A percentile compares a stretch with the other conserved stretches of the same genome.
phyloP scores from a whole-genome alignment of 495 filamentous ascomycete genomes.

The Penicillium lividum region DNA sequence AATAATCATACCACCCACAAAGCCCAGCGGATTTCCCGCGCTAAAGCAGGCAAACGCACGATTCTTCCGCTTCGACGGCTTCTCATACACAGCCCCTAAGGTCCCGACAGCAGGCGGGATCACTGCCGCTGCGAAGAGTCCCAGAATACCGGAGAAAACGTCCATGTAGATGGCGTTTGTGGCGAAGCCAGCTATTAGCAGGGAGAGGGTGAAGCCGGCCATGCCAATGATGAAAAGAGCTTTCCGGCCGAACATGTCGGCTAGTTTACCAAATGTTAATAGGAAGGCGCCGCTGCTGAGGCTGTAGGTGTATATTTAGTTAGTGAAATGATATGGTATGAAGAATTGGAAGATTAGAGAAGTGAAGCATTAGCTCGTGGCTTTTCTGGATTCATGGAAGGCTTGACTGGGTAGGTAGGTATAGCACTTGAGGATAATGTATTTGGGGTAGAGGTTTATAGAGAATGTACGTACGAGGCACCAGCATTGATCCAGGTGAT shows the following conservation, averaged over 20 bases:
- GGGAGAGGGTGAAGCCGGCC: constrained; percentile 60
- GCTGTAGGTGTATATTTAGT: constrained; percentile 31
- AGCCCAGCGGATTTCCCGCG: constrained; percentile 69
- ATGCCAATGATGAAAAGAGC: constrained; percentile 66
- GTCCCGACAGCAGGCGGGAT: constrained; percentile 69
- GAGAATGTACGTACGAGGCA: constrained; percentile 46
- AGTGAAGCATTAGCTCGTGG: background rate
- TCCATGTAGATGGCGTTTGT: constrained; percentile 64
- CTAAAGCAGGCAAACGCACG: constrained; percentile 68
- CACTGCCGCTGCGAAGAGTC: constrained; percentile 61
- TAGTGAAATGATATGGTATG: constrained; percentile 5
- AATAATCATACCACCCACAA: constrained; percentile 66
- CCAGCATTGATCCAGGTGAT: constrained; percentile 74
- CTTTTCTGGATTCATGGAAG: background rate
- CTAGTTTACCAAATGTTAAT: constrained; percentile 70
- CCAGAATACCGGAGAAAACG: constrained; percentile 63
- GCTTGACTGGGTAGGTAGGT: background rate
- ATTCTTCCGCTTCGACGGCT: constrained; percentile 64
- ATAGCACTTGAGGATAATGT: background rate
- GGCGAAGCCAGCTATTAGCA: constrained; percentile 61
- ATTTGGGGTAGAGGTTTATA: background rate
- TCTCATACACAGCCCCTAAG: constrained; percentile 63
- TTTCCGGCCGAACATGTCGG: constrained; percentile 73
- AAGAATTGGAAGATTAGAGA: background rate
- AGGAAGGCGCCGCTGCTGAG: constrained; percentile 71